These are phyloP conservation scores for Coffea canephora DNA, from an alignment of 257 asterid genomes.

Conservation along the genomic window DNA sequence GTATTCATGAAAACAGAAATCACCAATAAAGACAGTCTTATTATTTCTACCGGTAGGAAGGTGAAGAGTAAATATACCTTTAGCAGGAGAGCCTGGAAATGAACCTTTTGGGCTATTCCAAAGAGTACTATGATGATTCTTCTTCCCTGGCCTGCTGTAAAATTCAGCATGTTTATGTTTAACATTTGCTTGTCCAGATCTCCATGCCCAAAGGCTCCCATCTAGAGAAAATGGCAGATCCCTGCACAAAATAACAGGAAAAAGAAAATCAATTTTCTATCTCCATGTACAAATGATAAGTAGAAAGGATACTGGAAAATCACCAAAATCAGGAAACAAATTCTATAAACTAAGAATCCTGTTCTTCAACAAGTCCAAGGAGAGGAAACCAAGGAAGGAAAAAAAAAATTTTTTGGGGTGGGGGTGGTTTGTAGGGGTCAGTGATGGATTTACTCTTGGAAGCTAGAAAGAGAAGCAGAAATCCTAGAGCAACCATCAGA, in stretches of 20 bases:
- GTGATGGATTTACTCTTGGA: too few species aligned
- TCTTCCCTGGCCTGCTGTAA: conserved; percentile 49
- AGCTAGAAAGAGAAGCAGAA: neutral
- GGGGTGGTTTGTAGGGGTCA: too few species aligned
- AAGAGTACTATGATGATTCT: conserved; percentile 33
- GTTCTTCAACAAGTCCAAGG: too few species aligned
- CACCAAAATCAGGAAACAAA: neutral
- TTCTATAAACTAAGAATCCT: too few species aligned
- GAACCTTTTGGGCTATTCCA: conserved; percentile 43
- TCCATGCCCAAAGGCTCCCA: conserved; percentile 37
- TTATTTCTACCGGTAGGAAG: neutral
- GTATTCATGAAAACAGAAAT: neutral
- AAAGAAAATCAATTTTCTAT: too few species aligned
- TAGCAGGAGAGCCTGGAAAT: conserved; percentile 46
- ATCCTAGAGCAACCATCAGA: neutral
- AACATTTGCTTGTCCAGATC: conserved; percentile 29
- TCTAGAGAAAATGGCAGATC: conserved; percentile 35
- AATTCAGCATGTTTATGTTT: conserved; percentile 59
- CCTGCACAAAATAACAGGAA: conserved; percentile 24
- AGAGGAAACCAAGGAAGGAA: too few species aligned
- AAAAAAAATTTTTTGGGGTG: too few species aligned
- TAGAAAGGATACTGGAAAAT: neutral
- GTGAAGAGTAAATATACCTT: conserved; percentile 35
- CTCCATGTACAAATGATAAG: neutral
- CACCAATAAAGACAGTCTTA: neutral